Conservation (phyloP, 2,329 filamentous ascomycete genomes). For the Penicillium brasilianum region DNA sequence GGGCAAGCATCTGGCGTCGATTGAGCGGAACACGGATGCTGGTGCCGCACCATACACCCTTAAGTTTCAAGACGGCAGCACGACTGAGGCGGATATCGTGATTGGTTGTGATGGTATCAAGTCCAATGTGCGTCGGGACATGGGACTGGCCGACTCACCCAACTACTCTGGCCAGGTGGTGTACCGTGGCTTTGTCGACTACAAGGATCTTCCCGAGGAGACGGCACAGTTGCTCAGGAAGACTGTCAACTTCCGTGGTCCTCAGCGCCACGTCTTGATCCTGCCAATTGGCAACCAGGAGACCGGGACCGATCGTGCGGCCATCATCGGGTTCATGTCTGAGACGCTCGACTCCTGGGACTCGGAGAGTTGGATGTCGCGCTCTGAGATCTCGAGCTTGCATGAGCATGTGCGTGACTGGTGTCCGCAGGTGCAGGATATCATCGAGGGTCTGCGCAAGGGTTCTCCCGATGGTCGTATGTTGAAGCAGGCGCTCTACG, state of each 20-base stretch:
- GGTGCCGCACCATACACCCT: constrained; percentile 40
- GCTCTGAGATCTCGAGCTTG: constrained; percentile 40
- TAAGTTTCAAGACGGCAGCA: constrained; percentile 51
- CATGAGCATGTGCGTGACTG: constrained; percentile 42
- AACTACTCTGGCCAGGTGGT: constrained; percentile 46
- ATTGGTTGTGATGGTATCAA: constrained; percentile 58
- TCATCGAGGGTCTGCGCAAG: constrained; percentile 39
- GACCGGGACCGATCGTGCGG: constrained; percentile 38
- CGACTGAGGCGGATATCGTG: constrained; percentile 49
- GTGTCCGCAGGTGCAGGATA: constrained; percentile 41
- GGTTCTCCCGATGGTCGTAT: constrained; percentile 38
- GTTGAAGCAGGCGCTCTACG: constrained; percentile 43
- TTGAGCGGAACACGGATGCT: constrained; percentile 26
- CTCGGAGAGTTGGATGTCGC: constrained; percentile 44
- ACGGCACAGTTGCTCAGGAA: constrained; percentile 38
- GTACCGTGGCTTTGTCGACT: constrained; percentile 45
- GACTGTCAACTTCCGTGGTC: constrained; percentile 43
- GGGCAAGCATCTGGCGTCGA: constrained; percentile 32
- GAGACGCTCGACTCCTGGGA: constrained; percentile 44
- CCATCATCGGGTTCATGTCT: constrained; percentile 46
- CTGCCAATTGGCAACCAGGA: constrained; percentile 46
- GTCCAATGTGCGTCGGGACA: constrained; percentile 49
- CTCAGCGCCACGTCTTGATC: constrained; percentile 41
- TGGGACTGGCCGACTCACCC: constrained; percentile 36
- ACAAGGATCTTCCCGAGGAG: constrained; percentile 38